A percentile compares a stretch with the other conserved stretches of the same genome.
These are phyloP conservation scores for Magnaporthales sp. DNA, from an alignment of 2,329 filamentous ascomycete genomes.

Conservation along the genomic window DNA sequence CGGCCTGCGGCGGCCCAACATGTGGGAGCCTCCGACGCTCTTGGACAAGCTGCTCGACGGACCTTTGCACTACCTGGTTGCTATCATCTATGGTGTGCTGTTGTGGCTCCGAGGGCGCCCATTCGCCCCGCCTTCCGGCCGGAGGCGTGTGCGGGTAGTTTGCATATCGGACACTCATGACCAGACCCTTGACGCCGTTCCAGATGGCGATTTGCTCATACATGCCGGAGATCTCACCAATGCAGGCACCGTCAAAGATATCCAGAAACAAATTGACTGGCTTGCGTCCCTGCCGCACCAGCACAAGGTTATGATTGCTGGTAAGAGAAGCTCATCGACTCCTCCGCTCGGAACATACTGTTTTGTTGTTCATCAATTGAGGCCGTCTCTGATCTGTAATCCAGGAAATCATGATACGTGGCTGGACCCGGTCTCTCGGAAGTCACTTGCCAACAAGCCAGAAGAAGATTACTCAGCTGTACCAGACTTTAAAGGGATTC, in stretches of 20 bases:
- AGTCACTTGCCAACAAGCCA: constrained; percentile 43
- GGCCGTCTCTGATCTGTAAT: background rate
- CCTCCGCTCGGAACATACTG: too few species aligned
- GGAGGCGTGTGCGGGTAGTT: constrained; percentile 58
- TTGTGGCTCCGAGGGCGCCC: constrained; percentile 60
- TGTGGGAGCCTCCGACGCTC: constrained; percentile 30
- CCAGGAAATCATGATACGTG: constrained; percentile 71
- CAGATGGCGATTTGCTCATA: constrained; percentile 75
- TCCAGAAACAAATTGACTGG: constrained; percentile 84
- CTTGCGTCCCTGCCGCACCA: constrained; percentile 62
- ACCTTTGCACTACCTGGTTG: constrained; percentile 56
- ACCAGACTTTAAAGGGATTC: constrained; percentile 58
- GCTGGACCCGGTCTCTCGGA: constrained; percentile 61
- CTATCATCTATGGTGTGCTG: constrained; percentile 54
- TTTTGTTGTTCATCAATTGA: too few species aligned
- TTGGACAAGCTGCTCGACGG: constrained; percentile 59
- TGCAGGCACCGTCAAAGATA: constrained; percentile 58
- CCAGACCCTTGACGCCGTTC: constrained; percentile 48
- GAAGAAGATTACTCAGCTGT: constrained; percentile 17
- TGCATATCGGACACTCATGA: constrained; percentile 89
- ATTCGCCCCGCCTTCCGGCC: constrained; percentile 43
- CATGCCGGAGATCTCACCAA: constrained; percentile 83
- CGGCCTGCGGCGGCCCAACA: constrained; percentile 10
- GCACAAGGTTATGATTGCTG: constrained; percentile 75
- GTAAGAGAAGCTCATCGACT: constrained; percentile 24